A percentile compares a stretch with the other conserved stretches of the same genome.
Conservation (phyloP, 345 rosid species). For the Garcia nutans region DNA sequence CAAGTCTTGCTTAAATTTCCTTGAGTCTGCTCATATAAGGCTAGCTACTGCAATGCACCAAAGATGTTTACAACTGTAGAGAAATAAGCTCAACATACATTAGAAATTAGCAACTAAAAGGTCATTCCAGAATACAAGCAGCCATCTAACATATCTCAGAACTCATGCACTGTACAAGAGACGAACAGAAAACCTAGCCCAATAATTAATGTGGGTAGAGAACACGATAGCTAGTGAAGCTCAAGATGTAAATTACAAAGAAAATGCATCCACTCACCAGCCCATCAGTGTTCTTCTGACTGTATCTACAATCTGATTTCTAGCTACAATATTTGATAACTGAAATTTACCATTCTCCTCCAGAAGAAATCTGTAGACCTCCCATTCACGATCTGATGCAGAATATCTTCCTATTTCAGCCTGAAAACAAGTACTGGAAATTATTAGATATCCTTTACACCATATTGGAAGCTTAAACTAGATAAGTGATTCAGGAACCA, state of each 20-base stretch:
- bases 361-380: slow-evolving; percentile 80
- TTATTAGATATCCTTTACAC: neutral
- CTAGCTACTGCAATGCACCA: neutral
- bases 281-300: slow-evolving; percentile 84
- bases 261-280: slow-evolving; percentile 42
- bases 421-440: slow-evolving; percentile 32
- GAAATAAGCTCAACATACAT: neutral
- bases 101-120: neutral
- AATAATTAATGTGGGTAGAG: neutral
- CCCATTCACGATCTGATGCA: slow-evolving; percentile 70
- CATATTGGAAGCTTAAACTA: neutral
- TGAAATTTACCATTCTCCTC: slow-evolving; percentile 51
- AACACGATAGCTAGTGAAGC: neutral
- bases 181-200: neutral
- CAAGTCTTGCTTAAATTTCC: too few species aligned
- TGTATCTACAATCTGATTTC: slow-evolving; percentile 58
- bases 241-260: neutral
- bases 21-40: too few species aligned
- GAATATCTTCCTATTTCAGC: slow-evolving; percentile 82
- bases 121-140: slow-evolving; percentile 9
- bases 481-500: slow-evolving; percentile 4
- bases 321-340: slow-evolving; percentile 32
- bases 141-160: neutral
- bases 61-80: neutral
- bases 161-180: neutral